Conservation (phyloP, 2,329 filamentous ascomycete species). For the Botryotinia convoluta region DNA sequence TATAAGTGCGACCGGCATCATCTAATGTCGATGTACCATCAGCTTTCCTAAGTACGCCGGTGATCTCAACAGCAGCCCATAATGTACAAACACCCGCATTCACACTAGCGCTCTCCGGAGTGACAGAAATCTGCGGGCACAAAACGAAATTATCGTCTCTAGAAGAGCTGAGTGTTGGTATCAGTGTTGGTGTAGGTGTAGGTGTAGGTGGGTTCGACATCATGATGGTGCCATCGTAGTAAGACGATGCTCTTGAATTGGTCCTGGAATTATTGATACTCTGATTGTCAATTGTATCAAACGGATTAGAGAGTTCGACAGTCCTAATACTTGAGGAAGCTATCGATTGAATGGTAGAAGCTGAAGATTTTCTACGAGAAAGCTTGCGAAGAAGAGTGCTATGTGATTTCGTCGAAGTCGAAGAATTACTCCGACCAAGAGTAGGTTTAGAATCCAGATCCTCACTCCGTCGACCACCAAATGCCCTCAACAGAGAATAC, state of each 20-base stretch:
- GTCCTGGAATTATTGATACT: slow-evolving; percentile 28
- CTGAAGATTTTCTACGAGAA: slow-evolving; percentile 27
- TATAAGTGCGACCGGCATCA: slow-evolving; percentile 4
- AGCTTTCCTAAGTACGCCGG: slow-evolving; percentile 32
- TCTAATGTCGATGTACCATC: slow-evolving; percentile 23
- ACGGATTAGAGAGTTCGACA: slow-evolving; percentile 16
- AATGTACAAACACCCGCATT: slow-evolving; percentile 35
- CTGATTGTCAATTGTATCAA: slow-evolving; percentile 22
- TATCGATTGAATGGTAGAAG: slow-evolving; percentile 3
- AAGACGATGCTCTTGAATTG: slow-evolving; percentile 26
- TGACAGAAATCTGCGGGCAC: slow-evolving; percentile 36
- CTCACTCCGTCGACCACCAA: slow-evolving; percentile 26
- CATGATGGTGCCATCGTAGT: slow-evolving; percentile 12
- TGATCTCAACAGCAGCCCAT: slow-evolving; percentile 41
- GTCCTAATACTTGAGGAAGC: slow-evolving; percentile 6
- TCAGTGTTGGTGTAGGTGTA: not conserved
- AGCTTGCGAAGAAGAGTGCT: slow-evolving; percentile 30
- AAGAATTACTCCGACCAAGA: not conserved
- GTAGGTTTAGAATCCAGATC: slow-evolving; percentile 20
- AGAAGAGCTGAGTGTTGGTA: not conserved
- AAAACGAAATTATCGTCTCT: slow-evolving; percentile 26
- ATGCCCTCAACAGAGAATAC: slow-evolving; percentile 35
- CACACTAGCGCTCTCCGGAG: slow-evolving; percentile 36
- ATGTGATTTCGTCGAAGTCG: not conserved
- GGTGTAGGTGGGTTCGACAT: slow-evolving; percentile 4